Evolutionary conservation across 345 rosid genomes (phyloP), one percentile per base, ranked within the genome.

Genomic region (Angophora floribunda): DNA sequence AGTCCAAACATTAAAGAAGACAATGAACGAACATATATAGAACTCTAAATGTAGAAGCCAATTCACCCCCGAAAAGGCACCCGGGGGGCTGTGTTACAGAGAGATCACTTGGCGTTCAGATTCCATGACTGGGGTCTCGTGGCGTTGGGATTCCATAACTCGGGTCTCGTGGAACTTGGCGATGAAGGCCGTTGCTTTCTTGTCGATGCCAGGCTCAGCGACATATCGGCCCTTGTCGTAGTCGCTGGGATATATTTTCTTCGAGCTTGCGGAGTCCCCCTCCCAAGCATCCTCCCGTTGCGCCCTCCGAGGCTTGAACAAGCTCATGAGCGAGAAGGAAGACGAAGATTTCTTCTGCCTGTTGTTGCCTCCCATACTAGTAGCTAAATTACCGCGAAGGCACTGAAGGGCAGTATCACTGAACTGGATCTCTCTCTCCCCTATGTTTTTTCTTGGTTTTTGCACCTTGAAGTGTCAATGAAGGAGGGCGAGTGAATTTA

Each of bases 121-220:
- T 52, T 52, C 57, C 57, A 52, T 52, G 24, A 36, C 41, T 36
- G 41, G 41, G 41, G 41, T 36, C 41, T 36, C 41, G 41, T 36
- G 41, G 41, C 41, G 41, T 36, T 36, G 3, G 63, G n/a, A 57
- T 57, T 57, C 61, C n/a, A 9, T 57, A 28, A 67, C 90, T 45
- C 91, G 92, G 88, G 91, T 92, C 45, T 90, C 91, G 52, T 92
- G 96, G 89, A 93, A 93, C 90, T 92, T 94, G 63, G 91, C 91
- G 19, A 93, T 94, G 87, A 93, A 92, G 61, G 84, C 93, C 16
- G 94, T 88, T 22, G 96, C 95, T 89, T 88, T 93, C n/a, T 93
- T 87, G 90, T 94, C 93, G 36, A 93, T 94, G 21, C 93, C 94
- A 24, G 94, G 94, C 87, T 90, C 93, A 17, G 93, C 95, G 21